Percentiles rank a stretch among this genome's conserved stretches.
phyloP scores from a whole-genome alignment of 2,329 filamentous ascomycete species.

The Trichoderma sp. region DNA sequence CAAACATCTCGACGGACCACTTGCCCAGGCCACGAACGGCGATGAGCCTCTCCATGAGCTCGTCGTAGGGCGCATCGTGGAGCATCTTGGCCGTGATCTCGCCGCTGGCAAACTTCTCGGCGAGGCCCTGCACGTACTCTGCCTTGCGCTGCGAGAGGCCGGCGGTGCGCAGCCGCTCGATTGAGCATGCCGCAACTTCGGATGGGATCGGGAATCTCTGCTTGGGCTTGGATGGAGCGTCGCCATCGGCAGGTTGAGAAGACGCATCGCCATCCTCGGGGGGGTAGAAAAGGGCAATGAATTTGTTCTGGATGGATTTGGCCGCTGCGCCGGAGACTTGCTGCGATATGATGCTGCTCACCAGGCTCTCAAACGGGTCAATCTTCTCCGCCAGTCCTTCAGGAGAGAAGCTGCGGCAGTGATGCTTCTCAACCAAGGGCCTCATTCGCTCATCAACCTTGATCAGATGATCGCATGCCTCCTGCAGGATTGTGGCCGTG shows the following conservation, averaged over 20 bases:
- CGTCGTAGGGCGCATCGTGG: slow-evolving; percentile 76
- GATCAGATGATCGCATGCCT: slow-evolving; percentile 73
- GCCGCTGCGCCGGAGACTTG: slow-evolving; percentile 94
- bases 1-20: slow-evolving; percentile 98
- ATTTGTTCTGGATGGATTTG: slow-evolving; percentile 81
- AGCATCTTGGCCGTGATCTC: slow-evolving; percentile 76
- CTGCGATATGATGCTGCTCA: slow-evolving; percentile 89
- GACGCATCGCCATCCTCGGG: slow-evolving; percentile 25
- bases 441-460: slow-evolving; percentile 69
- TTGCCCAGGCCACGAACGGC: slow-evolving; percentile 82
- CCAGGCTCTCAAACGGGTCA: slow-evolving; percentile 82
- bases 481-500: slow-evolving; percentile 69
- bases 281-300: slow-evolving; percentile 67
- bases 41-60: slow-evolving; percentile 76
- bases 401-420: slow-evolving; percentile 75
- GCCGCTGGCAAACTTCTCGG: slow-evolving; percentile 72
- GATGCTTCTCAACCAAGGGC: slow-evolving; percentile 68
- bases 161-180: slow-evolving; percentile 73
- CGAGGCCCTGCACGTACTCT: slow-evolving; percentile 86
- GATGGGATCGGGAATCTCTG: slow-evolving; percentile 70
- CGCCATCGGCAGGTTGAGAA: neutral
- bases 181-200: slow-evolving; percentile 61
- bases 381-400: slow-evolving; percentile 79
- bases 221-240: slow-evolving; percentile 27
- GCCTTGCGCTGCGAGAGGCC: slow-evolving; percentile 93